Evolutionary conservation across 768 basidiomycete genomes (phyloP), one percentile per base, ranked within the genome.

Genomic region (Xanthoconium stramineum): DNA sequence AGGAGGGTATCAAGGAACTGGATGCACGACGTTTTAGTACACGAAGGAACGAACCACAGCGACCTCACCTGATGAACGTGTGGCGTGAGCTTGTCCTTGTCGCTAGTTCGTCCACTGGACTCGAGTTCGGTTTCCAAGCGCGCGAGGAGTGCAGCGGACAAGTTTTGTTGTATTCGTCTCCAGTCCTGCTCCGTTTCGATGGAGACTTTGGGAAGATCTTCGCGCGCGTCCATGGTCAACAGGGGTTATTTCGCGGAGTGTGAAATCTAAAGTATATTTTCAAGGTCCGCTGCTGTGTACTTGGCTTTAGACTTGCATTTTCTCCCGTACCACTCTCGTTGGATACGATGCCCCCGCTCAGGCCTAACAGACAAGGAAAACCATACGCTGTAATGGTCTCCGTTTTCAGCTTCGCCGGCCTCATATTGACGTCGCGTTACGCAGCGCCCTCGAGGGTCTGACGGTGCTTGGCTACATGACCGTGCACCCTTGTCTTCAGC

Each of bases 391-490:
- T 81, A 50, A 48, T 61, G 70, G 3, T 43, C 33, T 45, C 28
- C 5, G 15, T 29, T 52, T 47, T 50, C 30, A 15, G 13, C 33
- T 48, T 20, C 51, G 46, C 44, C 37, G 32, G 29, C 56, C 10
- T 14, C 46, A 14, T 44, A 40, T 51, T 57, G n/a, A 61, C 24
- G 13, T n/a, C 48, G 44, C 28, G 28, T 63, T 53, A 55, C 24
- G 24, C 60, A 88, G 86, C 84, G 86, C 61, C 84, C 86, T 68
- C 69, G 75, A 61, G 78, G 76, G 53, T 74, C 76, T 24, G 84
- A 89, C 42, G 85, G 83, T 55, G 79, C 80, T 66, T 91, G 89
- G 89, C 65, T 84, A 29, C 89, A 91, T 72, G 89, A 91, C 80
- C 85, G 80, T 70, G 86, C 84, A 45, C 82, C 83, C 20, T 74